Percentiles rank a stretch among this genome's conserved stretches.
Conservation (phyloP, 768 basidiomycete genomes). For the Fomitopsis serialis region DNA sequence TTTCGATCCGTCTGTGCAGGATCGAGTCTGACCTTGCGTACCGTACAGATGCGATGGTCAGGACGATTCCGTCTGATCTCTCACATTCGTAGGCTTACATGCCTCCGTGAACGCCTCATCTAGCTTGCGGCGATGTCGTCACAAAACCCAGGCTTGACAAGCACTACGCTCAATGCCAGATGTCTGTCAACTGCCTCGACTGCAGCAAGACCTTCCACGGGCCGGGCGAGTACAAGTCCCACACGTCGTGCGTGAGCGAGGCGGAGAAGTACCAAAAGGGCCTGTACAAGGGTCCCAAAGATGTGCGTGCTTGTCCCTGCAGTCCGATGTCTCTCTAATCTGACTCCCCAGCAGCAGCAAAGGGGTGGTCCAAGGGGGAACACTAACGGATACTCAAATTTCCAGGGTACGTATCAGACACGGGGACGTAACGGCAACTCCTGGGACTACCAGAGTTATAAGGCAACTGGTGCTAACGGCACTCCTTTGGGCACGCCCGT, state of each 20-base stretch:
- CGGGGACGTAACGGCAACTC: conserved; percentile 12
- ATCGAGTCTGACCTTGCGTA: neutral
- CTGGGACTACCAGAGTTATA: conserved; percentile 6
- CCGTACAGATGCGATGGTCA: conserved; percentile 62
- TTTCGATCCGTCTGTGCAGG: neutral
- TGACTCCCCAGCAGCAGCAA: conserved; percentile 3
- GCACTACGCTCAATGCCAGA: conserved; percentile 56
- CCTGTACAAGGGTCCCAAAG: conserved; percentile 77
- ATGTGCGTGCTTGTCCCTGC: conserved; percentile 27
- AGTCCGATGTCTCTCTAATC: neutral
- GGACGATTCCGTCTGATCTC: conserved; percentile 10
- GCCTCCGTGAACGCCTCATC: neutral
- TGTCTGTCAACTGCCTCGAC: conserved; percentile 80
- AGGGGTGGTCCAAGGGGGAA: conserved; percentile 7
- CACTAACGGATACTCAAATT: conserved; percentile 3
- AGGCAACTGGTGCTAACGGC: conserved; percentile 60
- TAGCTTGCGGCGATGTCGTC: conserved; percentile 80
- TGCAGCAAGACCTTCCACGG: conserved; percentile 80
- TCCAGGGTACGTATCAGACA: conserved; percentile 23
- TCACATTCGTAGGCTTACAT: neutral
- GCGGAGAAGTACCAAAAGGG: conserved; percentile 92
- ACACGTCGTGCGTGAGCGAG: conserved; percentile 84
- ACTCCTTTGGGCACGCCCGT: conserved; percentile 64
- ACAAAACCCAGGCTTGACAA: conserved; percentile 93
- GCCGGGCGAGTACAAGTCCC: conserved; percentile 72